These are phyloP conservation scores for Staphylotrichum longicolle DNA, from an alignment of 495 filamentous ascomycete genomes.

Conservation along the genomic window DNA sequence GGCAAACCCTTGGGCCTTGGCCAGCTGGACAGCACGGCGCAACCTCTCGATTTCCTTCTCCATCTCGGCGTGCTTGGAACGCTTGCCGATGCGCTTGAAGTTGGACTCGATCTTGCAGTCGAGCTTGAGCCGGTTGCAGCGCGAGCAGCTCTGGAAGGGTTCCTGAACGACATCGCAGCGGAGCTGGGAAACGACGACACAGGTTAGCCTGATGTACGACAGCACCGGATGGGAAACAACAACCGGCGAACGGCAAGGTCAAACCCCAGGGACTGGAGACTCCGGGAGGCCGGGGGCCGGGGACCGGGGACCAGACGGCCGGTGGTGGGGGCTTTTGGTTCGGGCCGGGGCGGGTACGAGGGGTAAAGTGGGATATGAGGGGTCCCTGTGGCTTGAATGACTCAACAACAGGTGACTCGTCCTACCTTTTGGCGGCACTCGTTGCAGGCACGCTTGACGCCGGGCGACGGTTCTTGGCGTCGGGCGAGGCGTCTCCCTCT, in stretches of 20 bases:
- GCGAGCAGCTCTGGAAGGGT: slow-evolving; percentile 74
- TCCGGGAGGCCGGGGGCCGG: not conserved
- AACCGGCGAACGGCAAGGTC: not conserved
- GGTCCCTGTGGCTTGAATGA: not conserved
- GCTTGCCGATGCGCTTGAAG: slow-evolving; percentile 91
- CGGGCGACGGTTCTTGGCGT: slow-evolving; percentile 43
- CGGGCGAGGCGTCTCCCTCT: slow-evolving; percentile 50
- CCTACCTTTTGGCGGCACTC: slow-evolving; percentile 85
- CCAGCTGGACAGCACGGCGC: slow-evolving; percentile 47
- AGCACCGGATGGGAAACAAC: not conserved
- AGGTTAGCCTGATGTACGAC: too few species aligned
- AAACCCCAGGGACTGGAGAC: too few species aligned
- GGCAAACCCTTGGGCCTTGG: slow-evolving; percentile 49
- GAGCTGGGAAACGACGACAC: slow-evolving; percentile 43
- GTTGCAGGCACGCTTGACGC: slow-evolving; percentile 87
- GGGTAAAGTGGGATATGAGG: not conserved
- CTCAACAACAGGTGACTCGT: slow-evolving; percentile 7
- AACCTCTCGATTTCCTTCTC: slow-evolving; percentile 72
- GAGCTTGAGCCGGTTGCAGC: slow-evolving; percentile 82
- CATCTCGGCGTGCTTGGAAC: slow-evolving; percentile 89
- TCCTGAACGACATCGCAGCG: slow-evolving; percentile 90
- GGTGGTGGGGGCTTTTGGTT: not conserved
- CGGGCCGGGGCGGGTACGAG: slow-evolving; percentile 6
- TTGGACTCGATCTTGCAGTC: slow-evolving; percentile 90
- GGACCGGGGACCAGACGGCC: slow-evolving; percentile 2